These are phyloP conservation scores for Rubroboletus satanas DNA, from an alignment of 768 basidiomycete species.

Conservation along the genomic window DNA sequence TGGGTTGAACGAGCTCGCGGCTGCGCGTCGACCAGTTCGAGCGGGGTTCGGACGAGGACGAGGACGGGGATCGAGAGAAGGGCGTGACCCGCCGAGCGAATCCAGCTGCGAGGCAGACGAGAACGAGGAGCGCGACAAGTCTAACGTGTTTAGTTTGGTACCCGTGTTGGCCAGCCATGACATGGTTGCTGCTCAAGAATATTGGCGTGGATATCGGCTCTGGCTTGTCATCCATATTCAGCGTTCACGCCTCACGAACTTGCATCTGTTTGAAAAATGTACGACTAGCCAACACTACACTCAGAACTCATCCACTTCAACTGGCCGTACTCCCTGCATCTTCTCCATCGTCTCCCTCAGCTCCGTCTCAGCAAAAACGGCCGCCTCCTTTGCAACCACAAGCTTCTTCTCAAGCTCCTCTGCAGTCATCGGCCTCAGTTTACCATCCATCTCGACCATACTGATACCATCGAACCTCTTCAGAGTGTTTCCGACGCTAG, in stretches of 20 bases:
- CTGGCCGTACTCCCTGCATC: slow-evolving; percentile 53
- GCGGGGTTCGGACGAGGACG: not conserved
- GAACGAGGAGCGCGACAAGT: slow-evolving; percentile 18
- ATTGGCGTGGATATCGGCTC: not conserved
- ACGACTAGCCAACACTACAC: not conserved
- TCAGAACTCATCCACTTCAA: slow-evolving; percentile 36
- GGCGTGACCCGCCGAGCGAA: slow-evolving; percentile 15
- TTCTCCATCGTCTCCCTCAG: slow-evolving; percentile 71
- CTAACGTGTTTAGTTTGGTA: slow-evolving; percentile 13
- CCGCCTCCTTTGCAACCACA: slow-evolving; percentile 63
- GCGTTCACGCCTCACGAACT: not conserved
- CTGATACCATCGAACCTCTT: slow-evolving; percentile 67
- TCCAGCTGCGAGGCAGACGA: slow-evolving; percentile 23
- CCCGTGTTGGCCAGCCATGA: slow-evolving; percentile 19
- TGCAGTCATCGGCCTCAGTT: slow-evolving; percentile 50
- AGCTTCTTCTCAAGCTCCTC: slow-evolving; percentile 77
- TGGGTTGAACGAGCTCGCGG: not conserved
- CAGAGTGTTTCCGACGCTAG: slow-evolving; percentile 65
- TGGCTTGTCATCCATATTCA: too few relatives aligned
- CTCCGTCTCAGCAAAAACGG: slow-evolving; percentile 69
- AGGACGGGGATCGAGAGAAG: not conserved
- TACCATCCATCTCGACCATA: slow-evolving; percentile 43
- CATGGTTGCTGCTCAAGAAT: slow-evolving; percentile 9
- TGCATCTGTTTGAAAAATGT: not conserved
- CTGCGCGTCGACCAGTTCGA: not conserved